phyloP scores from a whole-genome alignment of 1,284 basidiomycete genomes.

The Melampsora americana region DNA sequence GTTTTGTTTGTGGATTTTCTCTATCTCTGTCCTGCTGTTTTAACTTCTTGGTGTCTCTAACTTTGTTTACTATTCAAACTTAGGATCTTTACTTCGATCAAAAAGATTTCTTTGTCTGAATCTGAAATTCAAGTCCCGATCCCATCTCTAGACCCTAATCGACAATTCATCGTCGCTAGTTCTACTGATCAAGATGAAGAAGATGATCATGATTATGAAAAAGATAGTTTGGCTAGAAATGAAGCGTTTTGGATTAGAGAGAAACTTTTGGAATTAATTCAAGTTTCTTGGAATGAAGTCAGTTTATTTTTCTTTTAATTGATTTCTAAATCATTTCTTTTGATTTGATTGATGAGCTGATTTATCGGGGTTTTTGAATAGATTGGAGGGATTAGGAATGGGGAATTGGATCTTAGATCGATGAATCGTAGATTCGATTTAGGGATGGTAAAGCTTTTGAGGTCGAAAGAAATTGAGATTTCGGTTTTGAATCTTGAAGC shows the following conservation, averaged over 20 bases:
- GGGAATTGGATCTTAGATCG: neutral
- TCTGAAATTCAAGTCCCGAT: constrained; percentile 18
- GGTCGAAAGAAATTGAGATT: neutral
- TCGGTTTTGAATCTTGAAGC: neutral
- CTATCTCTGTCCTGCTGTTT: neutral
- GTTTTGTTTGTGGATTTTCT: neutral
- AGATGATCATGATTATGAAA: neutral
- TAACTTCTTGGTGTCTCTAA: neutral
- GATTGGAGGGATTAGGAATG: neutral
- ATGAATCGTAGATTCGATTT: neutral
- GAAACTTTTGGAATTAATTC: neutral
- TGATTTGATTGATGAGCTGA: neutral
- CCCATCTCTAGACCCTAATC: constrained; percentile 21
- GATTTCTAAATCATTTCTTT: neutral
- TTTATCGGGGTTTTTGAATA: neutral
- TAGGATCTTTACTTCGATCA: constrained; percentile 22
- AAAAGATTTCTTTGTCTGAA: constrained; percentile 9
- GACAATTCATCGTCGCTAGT: constrained; percentile 23
- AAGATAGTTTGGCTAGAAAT: neutral
- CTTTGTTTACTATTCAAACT: constrained; percentile 2
- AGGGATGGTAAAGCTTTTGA: neutral
- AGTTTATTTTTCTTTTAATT: neutral
- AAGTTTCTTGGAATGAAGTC: constrained; percentile 3
- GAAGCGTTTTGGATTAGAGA: constrained; percentile 12
- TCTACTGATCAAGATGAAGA: neutral